Conservation (phyloP, 345 rosid species). For the Nasturtium officinale region DNA sequence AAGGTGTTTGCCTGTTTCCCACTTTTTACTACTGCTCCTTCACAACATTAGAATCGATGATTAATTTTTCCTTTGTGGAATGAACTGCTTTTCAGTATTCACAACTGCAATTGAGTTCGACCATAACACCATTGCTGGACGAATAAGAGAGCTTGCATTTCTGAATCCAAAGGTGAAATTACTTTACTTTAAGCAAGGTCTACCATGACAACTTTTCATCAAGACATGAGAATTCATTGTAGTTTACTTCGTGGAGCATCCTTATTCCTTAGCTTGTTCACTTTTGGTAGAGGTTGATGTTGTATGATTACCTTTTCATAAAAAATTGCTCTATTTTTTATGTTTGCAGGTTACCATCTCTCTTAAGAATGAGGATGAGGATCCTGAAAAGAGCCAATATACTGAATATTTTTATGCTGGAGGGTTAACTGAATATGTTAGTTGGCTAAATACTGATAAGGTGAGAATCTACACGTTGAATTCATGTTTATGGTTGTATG, state of each 20-base stretch:
- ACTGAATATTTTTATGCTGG: slow-evolving; percentile 81
- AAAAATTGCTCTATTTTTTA: slow-evolving; percentile 16
- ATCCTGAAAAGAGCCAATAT: slow-evolving; percentile 63
- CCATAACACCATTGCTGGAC: slow-evolving; percentile 78
- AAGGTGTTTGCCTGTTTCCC: slow-evolving; percentile 56
- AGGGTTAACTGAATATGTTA: slow-evolving; percentile 88
- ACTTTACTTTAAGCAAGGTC: slow-evolving; percentile 6
- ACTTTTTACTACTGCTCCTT: slow-evolving; percentile 19
- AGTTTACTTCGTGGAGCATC: slow-evolving; percentile 24
- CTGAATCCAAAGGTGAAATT: slow-evolving; percentile 79
- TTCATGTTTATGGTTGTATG: not conserved
- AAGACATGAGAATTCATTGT: slow-evolving; percentile 1
- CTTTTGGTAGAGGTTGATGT: slow-evolving; percentile 18
- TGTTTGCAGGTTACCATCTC: slow-evolving; percentile 71
- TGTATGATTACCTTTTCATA: not conserved
- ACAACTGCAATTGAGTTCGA: slow-evolving; percentile 88
- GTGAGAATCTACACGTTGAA: slow-evolving; percentile 42
- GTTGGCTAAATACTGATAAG: slow-evolving; percentile 91
- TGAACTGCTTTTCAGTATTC: slow-evolving; percentile 60
- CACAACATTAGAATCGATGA: slow-evolving; percentile 26
- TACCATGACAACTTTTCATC: slow-evolving; percentile 14
- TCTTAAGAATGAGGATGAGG: slow-evolving; percentile 58
- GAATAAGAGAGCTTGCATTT: slow-evolving; percentile 96
- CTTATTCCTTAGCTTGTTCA: slow-evolving; percentile 22
- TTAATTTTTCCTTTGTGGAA: slow-evolving; percentile 20